These are phyloP conservation scores for Laetiporus sulphureus DNA, from an alignment of 1,284 basidiomycete genomes.

Conservation along the genomic window DNA sequence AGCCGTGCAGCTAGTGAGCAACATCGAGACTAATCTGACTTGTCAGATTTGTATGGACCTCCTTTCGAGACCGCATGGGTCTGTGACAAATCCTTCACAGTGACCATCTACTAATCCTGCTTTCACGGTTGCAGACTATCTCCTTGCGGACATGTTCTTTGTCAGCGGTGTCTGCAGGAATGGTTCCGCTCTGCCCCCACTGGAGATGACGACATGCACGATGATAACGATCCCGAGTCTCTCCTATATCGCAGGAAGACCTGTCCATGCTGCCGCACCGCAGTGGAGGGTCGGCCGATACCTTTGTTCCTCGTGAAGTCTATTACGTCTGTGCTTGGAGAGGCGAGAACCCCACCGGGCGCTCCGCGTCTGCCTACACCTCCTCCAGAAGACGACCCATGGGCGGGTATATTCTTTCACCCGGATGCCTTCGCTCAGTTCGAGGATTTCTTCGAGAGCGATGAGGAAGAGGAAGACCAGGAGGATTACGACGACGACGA, in stretches of 20 bases:
- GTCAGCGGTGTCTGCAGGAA: constrained; percentile 59
- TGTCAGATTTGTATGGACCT: constrained; percentile 75
- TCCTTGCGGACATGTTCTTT: constrained; percentile 69
- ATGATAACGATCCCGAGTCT: constrained; percentile 43
- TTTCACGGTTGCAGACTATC: constrained; percentile 39
- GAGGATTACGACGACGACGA: constrained; percentile 25
- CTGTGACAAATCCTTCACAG: constrained; percentile 18
- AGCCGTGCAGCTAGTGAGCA: constrained; percentile 38
- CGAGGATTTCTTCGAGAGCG: constrained; percentile 28
- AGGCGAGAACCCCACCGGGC: constrained; percentile 29
- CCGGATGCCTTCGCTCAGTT: constrained; percentile 34
- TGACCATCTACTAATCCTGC: neutral
- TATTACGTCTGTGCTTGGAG: constrained; percentile 41
- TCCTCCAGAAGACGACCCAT: constrained; percentile 44
- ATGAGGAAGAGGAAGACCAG: constrained; percentile 29
- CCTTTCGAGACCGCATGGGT: constrained; percentile 58
- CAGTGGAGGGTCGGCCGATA: constrained; percentile 50
- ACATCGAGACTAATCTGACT: constrained; percentile 50
- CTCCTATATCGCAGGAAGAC: constrained; percentile 55
- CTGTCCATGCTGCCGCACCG: constrained; percentile 63
- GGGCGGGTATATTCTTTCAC: constrained; percentile 58
- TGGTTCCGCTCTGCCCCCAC: constrained; percentile 68
- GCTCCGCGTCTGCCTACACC: constrained; percentile 22
- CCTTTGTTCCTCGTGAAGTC: constrained; percentile 64
- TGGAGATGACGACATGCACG: constrained; percentile 44